A percentile compares a stretch with the other conserved stretches of the same genome.
Evolutionary conservation across 139 green algal species (phyloP).

Genomic region (Micractinium sp.): DNA sequence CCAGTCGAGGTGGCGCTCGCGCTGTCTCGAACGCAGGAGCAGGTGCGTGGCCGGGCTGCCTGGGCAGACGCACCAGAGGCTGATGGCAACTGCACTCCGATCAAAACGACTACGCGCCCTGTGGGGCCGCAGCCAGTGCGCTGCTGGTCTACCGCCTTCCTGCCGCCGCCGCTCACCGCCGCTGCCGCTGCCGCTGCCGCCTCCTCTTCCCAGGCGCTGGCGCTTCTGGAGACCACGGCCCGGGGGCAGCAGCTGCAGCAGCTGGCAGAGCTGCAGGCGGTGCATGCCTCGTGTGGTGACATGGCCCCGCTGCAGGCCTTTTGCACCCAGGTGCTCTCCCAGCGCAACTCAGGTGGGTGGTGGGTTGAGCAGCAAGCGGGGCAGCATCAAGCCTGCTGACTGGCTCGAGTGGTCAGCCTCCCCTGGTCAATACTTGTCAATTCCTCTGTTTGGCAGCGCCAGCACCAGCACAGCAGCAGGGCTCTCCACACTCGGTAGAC

Average conservation of each 20-base stretch:
- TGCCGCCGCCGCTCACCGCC: background rate
- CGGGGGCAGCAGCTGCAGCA: constrained; percentile 23
- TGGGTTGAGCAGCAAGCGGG: background rate
- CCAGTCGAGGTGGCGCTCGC: background rate
- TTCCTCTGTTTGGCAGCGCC: too few species aligned
- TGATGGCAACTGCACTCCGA: background rate
- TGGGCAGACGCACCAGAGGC: background rate
- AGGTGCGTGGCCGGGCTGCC: constrained; percentile 1
- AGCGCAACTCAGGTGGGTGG: background rate
- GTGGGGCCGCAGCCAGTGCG: background rate
- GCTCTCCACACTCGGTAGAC: background rate
- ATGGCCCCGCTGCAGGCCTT: constrained; percentile 23
- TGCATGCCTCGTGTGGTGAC: background rate
- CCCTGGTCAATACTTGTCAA: too few species aligned
- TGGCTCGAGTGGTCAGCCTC: too few species aligned
- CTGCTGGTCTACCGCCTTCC: too few species aligned
- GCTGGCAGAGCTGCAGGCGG: background rate
- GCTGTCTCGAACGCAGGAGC: background rate
- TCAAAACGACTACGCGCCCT: background rate
- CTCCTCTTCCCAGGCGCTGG: background rate
- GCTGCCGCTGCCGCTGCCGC: background rate
- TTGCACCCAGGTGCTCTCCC: background rate
- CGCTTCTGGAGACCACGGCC: background rate
- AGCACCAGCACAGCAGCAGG: background rate
- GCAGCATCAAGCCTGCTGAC: background rate